Evolutionary conservation across 768 basidiomycete genomes (phyloP), one percentile per base, ranked within the genome.

Genomic region (Tylopilus cervinicoccineus): DNA sequence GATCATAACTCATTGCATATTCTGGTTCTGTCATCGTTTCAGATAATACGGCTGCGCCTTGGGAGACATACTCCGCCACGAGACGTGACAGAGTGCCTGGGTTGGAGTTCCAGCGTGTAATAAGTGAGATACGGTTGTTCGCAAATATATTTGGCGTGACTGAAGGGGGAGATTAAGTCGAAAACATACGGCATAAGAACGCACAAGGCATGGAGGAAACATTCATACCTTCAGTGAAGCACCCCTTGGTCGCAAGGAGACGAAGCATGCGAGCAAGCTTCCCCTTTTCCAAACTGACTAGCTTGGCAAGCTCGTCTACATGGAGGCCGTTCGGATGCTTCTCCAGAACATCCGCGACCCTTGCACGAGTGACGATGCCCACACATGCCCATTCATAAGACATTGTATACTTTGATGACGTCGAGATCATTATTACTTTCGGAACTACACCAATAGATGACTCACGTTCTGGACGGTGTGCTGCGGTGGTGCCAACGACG

Each of bases 71-170:
- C 22, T 53, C 52, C 2, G 47, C 24, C 9, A 45, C 27, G 16
- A 53, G 29, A 10, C 47, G 48, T 0, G 48, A 43, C 9, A 60
- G 45, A 13, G 43, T 56, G 5, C 53, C 54, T 0, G 49, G 12
- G 24, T 48, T 34, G 19, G 44, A 59, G 26, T 8, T 43, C 11
- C 59, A 57, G 34, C 48, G 53, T 8, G 64, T 56, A 1, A 62
- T 38, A 9, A 66, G 57, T 3, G 69, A 70, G 23, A 69, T 54
- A n/a, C 65, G 69, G 37, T 64, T 70, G 44, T 69, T 70, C 11
- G 66, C 61, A 50, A 66, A 70, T 0, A 47, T 47, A 16, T 67
- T 57, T 9, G 55, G 54, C 9, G 53, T 43, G 7, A 70, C 67
- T 64, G 14, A 24, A 31, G 22, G 32, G 3, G 42, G 8, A n/a